Base-by-base conservation (phyloP, 2,329 filamentous ascomycete genomes). In the Stromatinia cepivora region DNA sequence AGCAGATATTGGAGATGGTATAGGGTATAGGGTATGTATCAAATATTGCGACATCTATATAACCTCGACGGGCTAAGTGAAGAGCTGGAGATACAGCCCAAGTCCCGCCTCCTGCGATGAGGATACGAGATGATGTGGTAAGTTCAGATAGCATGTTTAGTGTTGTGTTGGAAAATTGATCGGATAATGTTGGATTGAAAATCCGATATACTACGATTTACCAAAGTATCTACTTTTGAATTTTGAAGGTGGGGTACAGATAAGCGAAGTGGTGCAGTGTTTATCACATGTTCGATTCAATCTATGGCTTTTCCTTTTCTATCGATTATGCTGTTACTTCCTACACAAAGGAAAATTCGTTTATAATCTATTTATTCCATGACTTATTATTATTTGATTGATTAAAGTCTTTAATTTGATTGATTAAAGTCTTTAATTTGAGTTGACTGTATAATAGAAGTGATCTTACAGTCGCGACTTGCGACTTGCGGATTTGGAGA, bases 31-130 rank as follows among this genome's bases (percentile, higher is more conserved):
- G 76, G 72, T 85, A 82, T 71, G 79, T 80, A 73, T 86, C 84
- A 46, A 86, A 78, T 15, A 86, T 79, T 11, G 80, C 84, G 36
- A 86, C 78, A 70, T 82, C 78, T 8, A 28, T 78, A 73, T 85
- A 86, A 4, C 84, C 84, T 15, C 81, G 75, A 61, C 77, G 76
- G 10, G 79, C 79, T 7, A 84, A 78, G 72, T 82, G 80, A 39
- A 84, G 73, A 1, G 82, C 82, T 10, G 80, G 83, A 68, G 78
- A 79, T 70, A 82, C 77, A 57, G 82, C 81, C 71, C 80, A 82
- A 65, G 80, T 78, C 46, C 81, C 81, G 3, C 79, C 80, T 22
- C 81, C 81, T 17, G 83, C 74, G 48, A 83, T 79, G 54, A 81
- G 71, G 56, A 83, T 81, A 46, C 42, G 65, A 52, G 65, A 67